Percentiles rank a stretch among this genome's conserved stretches.
Evolutionary conservation across 352 stramenopile genomes (phyloP).

Genomic region (Globisporangium splendens): DNA sequence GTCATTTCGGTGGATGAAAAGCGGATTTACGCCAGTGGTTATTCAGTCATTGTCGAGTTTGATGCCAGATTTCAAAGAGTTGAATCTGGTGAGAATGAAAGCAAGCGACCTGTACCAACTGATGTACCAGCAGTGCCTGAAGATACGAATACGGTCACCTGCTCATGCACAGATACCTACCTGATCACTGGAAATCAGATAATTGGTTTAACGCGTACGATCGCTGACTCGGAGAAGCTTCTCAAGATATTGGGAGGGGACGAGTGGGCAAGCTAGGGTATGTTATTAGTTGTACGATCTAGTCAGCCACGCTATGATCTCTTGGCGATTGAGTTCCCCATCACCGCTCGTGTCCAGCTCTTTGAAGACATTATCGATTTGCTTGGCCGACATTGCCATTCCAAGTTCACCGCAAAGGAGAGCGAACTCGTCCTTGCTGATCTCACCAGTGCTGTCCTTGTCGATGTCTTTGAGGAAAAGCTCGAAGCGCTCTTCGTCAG

Average conservation of each 20-base stretch:
- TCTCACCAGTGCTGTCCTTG: slow-evolving; percentile 49
- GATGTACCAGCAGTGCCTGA: slow-evolving; percentile 11
- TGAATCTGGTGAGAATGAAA: slow-evolving; percentile 20
- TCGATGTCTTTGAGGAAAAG: slow-evolving; percentile 67
- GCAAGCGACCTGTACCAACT: slow-evolving; percentile 9
- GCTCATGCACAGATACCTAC: slow-evolving; percentile 74
- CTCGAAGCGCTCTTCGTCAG: slow-evolving; percentile 55
- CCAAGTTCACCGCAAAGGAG: slow-evolving; percentile 61
- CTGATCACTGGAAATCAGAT: slow-evolving; percentile 69
- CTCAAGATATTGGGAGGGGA: slow-evolving; percentile 20
- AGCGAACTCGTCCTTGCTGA: slow-evolving; percentile 64
- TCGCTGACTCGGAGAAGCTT: slow-evolving; percentile 77
- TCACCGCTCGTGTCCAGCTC: slow-evolving; percentile 63
- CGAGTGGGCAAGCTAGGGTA: slow-evolving; percentile 14
- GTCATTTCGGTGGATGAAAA: slow-evolving; percentile 62
- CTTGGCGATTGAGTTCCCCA: slow-evolving; percentile 49
- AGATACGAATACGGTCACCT: slow-evolving; percentile 38
- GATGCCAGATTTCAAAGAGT: slow-evolving; percentile 52
- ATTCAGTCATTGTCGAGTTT: slow-evolving; percentile 79
- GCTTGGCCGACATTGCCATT: slow-evolving; percentile 54
- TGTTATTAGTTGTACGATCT: slow-evolving; percentile 30
- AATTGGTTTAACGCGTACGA: slow-evolving; percentile 73
- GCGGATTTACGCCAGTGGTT: slow-evolving; percentile 59
- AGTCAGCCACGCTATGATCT: slow-evolving; percentile 59
- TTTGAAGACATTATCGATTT: slow-evolving; percentile 52